phyloP scores from a whole-genome alignment of 257 asterid genomes.

The Nicotiana tomentosiformis region DNA sequence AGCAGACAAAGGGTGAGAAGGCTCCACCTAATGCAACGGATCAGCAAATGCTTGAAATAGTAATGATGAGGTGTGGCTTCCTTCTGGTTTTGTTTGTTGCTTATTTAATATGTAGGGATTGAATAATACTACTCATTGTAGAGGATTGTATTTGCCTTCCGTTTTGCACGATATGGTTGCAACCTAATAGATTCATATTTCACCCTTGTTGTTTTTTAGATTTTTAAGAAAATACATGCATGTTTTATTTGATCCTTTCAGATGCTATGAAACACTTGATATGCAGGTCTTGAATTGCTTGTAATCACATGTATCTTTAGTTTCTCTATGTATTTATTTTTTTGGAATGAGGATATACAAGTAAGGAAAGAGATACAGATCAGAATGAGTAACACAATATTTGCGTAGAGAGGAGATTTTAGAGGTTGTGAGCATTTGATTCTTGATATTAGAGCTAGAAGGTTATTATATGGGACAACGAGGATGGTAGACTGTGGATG shows the following conservation, averaged over 20 bases:
- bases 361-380: background rate
- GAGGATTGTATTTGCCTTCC: background rate
- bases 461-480: background rate
- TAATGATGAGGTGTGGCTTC: constrained; percentile 63
- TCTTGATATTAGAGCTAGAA: background rate
- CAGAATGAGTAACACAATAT: background rate
- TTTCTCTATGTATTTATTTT: background rate
- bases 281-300: background rate
- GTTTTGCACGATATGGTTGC: background rate
- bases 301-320: background rate
- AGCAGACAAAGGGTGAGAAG: constrained; percentile 74
- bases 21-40: constrained; percentile 73
- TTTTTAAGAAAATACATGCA: background rate
- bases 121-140: background rate
- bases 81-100: background rate
- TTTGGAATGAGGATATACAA: background rate
- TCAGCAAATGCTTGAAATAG: constrained; percentile 93
- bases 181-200: background rate
- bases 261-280: background rate
- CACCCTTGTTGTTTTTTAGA: background rate
- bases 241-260: background rate
- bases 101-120: background rate
- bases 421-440: background rate
- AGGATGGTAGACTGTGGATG: constrained; percentile 1
- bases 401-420: background rate